Base-by-base conservation (phyloP, 148 eudicot species). In the Fagopyrum homotropicum region DNA sequence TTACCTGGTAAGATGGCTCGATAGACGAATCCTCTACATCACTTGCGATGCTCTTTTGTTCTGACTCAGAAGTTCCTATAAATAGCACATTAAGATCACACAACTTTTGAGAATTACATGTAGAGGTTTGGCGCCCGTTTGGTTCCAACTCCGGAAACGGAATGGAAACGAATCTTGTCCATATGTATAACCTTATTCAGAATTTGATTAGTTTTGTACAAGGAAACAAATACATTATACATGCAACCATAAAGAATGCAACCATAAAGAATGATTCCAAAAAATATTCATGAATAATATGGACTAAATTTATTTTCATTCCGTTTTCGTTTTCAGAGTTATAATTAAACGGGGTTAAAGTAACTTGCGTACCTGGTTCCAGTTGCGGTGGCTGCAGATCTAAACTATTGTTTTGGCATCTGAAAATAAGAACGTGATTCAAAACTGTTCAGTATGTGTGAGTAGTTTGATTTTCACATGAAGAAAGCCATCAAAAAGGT, bases 1-100 rank as follows among this genome's bases (percentile, higher is more conserved):
- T 64, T 14, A 64, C 3, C 45, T 64, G 70, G 70, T 40, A 64
- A 12, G 70, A 64, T 14, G 70, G 70, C 70, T 64, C 70, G 19
- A 64, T 64, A 35, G 46, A 64, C 4, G 70, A 64, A 35, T 35
- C 15, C 17, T 64, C 70, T 40, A 45, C 70, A 14, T 64, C 19
- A 64, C 70, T 64, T 40, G 46, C 46, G 5, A 64, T 8, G 6
- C 70, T 64, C 45, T 40, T 35, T 4, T 64, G 46, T 40, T 64
- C n/a, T 64, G 45, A 64, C 14, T 64, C 70, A 64, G 17, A 64
- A 40, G 44, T 40, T 64, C 44, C 70, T 40, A 6, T 40, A 64
- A 11, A 64, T 1, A 35, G 8, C 17, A 35, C 70, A 30, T 15
- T 57, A 6, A 14, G 7, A 64, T 64, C 11, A 29, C 1, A 64